Evolutionary conservation across 345 rosid genomes (phyloP), one percentile per base, ranked within the genome.

Genomic region (Gossypium bickii): DNA sequence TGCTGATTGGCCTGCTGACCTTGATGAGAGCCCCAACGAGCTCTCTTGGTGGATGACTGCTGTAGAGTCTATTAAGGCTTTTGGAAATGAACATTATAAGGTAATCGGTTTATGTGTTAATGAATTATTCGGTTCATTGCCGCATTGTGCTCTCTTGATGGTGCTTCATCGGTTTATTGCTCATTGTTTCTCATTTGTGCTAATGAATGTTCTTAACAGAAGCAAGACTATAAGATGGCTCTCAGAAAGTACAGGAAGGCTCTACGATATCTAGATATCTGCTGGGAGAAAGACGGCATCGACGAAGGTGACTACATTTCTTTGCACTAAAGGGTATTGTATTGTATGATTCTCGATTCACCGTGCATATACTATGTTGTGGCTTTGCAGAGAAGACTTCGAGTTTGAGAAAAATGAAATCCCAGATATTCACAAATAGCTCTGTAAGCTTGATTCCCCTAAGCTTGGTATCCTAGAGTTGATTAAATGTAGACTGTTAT

Each of bases 271-370:
- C 82, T 96, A 76, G 98, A 96, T 81, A 84, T 89, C 73, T 90
- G 97, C 86, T 96, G 97, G 99, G 99, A 93, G 90, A 90, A 96
- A 80, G 97, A 93, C 2, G 95, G 90, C 73, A 96, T 96, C 62
- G 98, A 96, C 57, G 93, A 91, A 88, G 98, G 99, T 90, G 29
- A 67, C 9, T 16, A 58, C 25, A 27, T 79, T 52, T 58, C 3
- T 62, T 75, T 13, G 62, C 55, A 51, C 29, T 70, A 51, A 1
- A 17, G 34, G 48, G 47, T 70, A 52, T 29, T 25, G 7, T 27
- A 24, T 69, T 27, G 25, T 70, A 29, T 16, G 73, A 70, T 29
- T 29, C 60, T 17, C 10, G 11, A 51, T 70, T 70, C 61, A 16
- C 47, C 2, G 2, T 70, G 72, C 72, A 68, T 69, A 24, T 69